Evolutionary conservation across 2,329 filamentous ascomycete species (phyloP), one percentile per base, ranked within the genome.

Genomic region (Diplodia corticola): DNA sequence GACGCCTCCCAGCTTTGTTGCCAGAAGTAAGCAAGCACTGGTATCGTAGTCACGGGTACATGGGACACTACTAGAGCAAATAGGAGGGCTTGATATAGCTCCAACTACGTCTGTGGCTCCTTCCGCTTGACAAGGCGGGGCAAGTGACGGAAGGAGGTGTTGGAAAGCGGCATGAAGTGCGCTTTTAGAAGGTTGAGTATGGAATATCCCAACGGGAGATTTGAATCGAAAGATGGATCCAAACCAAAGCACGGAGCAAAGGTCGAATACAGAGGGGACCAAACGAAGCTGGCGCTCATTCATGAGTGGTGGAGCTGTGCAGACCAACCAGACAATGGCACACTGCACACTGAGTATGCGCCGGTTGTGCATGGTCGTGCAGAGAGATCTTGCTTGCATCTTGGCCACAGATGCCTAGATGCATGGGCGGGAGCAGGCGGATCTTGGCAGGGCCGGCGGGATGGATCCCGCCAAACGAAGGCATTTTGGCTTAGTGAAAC

Each of bases 391-490:
- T 60, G 55, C 22, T 33, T n/a, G 24, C 40, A 26, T 20, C 55
- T 60, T 60, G 55, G 55, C 55, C 17, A n/a, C 20, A n/a, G 24
- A 60, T 33, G 55, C 40, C 55, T 9, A 59, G 54, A 46, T 15
- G 35, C 15, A 5, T 12, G 30, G 7, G 33, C 33, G 33, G 26
- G 22, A 6, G 33, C 53, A 24, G 15, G 15, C 20, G 48, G 53
- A 5, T 15, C 30, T 55, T 26, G 53, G 53, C 48, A 24, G 20
- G 13, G 40, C 15, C n/a, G 26, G 37, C 10, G 24, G 13, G 40
- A n/a, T n/a, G n/a, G n/a, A n/a, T n/a, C n/a, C n/a, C n/a, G n/a
- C n/a, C n/a, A n/a, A n/a, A n/a, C n/a, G n/a, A n/a, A n/a, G n/a
- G n/a, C n/a, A n/a, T n/a, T n/a, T n/a, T n/a, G n/a, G n/a, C n/a